Base-by-base conservation (phyloP, 1,284 basidiomycete species). In the Trametes polyzona region DNA sequence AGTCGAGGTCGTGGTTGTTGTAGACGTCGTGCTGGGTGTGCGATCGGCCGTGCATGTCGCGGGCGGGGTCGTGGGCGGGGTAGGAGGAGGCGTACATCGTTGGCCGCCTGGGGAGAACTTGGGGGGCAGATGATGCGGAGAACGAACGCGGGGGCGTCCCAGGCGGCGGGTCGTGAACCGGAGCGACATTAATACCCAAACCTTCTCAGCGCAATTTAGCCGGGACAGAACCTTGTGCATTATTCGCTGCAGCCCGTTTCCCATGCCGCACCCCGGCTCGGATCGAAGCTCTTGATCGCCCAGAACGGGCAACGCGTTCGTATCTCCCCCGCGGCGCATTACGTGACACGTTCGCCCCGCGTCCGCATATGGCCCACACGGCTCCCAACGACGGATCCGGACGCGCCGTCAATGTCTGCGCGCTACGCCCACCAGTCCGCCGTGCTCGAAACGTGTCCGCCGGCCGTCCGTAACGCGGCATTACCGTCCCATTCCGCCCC, bases 51-150 rank as follows among this genome's bases (percentile, higher is more conserved):
- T 55, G 55, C 43, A 55, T 55, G 53, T 43, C 32, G 56, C 41
- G 58, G 33, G 52, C 55, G 36, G 19, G 43, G 57, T 63, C 50
- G 56, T 39, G 62, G 33, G 43, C 10, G 33, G 35, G 58, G 39
- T 58, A 63, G 56, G 50, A 33, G n/a, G 58, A 46, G 40, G 47
- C 43, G 58, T 58, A 63, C 62, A 63, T 63, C 30, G 53, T n/a
- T n/a, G n/a, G n/a, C n/a, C n/a, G n/a, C n/a, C 47, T 11, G 56
- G 57, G 40, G 44, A 47, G 49, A 48, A n/a, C 33, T 33, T 53
- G 36, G 51, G 46, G 58, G 51, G 46, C 35, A 55, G 59, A 58
- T 63, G 58, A 50, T 59, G 62, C 62, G 62, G 62, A 63, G 62
- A 58, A 39, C 50, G 58, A 63, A 63, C 52, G 58, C 33, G 62